A percentile compares a stretch with the other conserved stretches of the same genome.
Evolutionary conservation across 1,139 yeast genomes (phyloP).

Genomic region (Lodderomyces pseudojiufengensis): DNA sequence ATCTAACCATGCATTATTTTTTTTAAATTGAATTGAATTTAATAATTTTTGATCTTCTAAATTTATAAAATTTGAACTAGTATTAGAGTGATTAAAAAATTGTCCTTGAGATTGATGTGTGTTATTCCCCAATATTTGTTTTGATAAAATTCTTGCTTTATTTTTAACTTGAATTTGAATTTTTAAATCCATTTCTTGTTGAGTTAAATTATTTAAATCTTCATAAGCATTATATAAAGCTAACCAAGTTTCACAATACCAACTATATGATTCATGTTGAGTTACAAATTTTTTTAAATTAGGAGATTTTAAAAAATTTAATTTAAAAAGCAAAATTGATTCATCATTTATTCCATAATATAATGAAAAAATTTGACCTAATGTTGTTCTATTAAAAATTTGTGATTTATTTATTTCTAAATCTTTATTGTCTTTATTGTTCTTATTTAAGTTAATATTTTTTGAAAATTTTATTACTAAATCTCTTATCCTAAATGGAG

Average conservation of each 20-base stretch:
- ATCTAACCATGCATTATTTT: slow-evolving; percentile 39
- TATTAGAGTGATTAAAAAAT: no score
- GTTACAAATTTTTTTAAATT: slow-evolving; percentile 32
- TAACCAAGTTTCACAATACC: slow-evolving; percentile 61
- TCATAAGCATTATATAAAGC: slow-evolving; percentile 49
- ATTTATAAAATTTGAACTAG: slow-evolving; percentile 6
- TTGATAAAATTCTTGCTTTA: slow-evolving; percentile 35
- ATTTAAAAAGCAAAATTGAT: slow-evolving; percentile 48
- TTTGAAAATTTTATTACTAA: slow-evolving; percentile 21
- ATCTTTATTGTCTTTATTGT: slow-evolving; percentile 8
- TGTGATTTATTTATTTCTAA: slow-evolving; percentile 20
- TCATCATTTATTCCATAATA: slow-evolving; percentile 67
- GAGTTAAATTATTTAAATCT: slow-evolving; percentile 35
- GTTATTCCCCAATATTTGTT: slow-evolving; percentile 30
- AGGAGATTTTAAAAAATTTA: slow-evolving; percentile 45
- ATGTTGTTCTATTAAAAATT: slow-evolving; percentile 39
- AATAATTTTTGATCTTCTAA: slow-evolving; percentile 22
- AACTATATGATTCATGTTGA: slow-evolving; percentile 57
- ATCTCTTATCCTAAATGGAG: slow-evolving; percentile 54
- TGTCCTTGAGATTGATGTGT: no score
- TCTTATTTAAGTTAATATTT: slow-evolving; percentile 10
- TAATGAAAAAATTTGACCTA: slow-evolving; percentile 50
- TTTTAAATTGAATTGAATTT: slow-evolving; percentile 35
- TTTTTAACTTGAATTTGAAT: slow-evolving; percentile 39
- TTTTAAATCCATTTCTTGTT: slow-evolving; percentile 41